Percentiles rank a stretch among this genome's conserved stretches.
These are phyloP conservation scores for Apiospora malaysiana DNA, from an alignment of 2,329 filamentous ascomycete genomes.

Conservation along the genomic window DNA sequence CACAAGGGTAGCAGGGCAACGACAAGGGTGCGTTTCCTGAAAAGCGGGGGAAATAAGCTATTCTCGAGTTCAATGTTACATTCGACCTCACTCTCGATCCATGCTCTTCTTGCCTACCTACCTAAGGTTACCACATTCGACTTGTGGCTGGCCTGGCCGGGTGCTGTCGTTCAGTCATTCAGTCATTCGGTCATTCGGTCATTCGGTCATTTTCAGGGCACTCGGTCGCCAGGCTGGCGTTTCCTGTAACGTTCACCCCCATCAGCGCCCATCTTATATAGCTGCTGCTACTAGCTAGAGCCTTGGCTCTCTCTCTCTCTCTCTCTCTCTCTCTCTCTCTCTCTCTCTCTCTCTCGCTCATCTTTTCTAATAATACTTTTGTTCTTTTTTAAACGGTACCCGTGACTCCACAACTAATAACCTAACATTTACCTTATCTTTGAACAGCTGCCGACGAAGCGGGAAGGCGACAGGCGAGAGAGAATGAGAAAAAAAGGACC, in stretches of 20 bases:
- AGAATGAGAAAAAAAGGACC: neutral
- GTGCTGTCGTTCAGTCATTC: neutral
- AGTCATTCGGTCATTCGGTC: too few species aligned
- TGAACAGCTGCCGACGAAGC: neutral
- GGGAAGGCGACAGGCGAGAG: neutral
- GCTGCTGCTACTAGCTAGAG: neutral
- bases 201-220: too few species aligned
- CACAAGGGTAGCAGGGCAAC: neutral
- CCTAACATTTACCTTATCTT: too few species aligned
- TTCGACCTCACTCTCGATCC: neutral
- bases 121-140: too few species aligned
- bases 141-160: constrained; percentile 5
- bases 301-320: too few species aligned
- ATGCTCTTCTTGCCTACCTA: neutral
- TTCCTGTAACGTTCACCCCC: neutral
- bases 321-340: too few species aligned
- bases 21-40: neutral
- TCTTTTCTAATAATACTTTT: neutral
- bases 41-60: constrained; percentile 1
- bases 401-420: neutral
- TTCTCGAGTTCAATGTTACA: neutral
- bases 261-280: neutral
- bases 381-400: neutral
- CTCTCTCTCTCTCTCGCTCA: too few species aligned
- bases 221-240: too few species aligned